Conservation (phyloP, 805 yeast species). For the Saturnispora quitensis region DNA sequence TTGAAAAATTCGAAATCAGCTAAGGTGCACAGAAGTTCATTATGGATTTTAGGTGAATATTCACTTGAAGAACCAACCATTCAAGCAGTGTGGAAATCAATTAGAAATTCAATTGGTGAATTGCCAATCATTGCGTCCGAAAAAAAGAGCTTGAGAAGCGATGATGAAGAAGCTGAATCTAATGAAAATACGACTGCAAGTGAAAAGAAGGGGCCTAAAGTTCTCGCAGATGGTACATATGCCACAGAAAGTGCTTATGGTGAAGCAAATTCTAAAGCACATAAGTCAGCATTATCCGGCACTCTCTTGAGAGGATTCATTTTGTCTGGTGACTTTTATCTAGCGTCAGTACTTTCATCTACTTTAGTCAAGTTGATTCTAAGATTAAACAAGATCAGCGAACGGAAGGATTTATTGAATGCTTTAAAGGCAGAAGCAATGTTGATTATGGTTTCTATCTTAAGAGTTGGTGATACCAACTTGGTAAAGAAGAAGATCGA, state of each 20-base stretch:
- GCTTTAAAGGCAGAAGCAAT: conserved; percentile 92
- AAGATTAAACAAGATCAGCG: conserved; percentile 53
- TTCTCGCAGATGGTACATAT: conserved; percentile 97
- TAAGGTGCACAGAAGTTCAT: conserved; percentile 83
- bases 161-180: conserved; percentile 15
- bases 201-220: conserved; percentile 57
- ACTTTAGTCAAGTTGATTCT: conserved; percentile 83
- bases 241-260: conserved; percentile 87
- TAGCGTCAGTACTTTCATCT: conserved; percentile 79
- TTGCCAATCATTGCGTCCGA: conserved; percentile 81
- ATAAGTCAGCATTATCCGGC: conserved; percentile 21
- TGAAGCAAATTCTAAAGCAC: conserved; percentile 32
- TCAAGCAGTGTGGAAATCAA: conserved; percentile 77
- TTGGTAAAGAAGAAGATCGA: conserved; percentile 70
- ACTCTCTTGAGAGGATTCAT: conserved; percentile 79
- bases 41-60: conserved; percentile 97
- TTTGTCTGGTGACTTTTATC: conserved; percentile 80
- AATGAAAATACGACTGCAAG: conserved; percentile 13
- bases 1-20: conserved; percentile 71
- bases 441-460: conserved; percentile 81
- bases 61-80: conserved; percentile 61
- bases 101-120: conserved; percentile 79
- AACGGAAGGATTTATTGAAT: conserved; percentile 48
- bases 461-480: conserved; percentile 76
- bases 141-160: conserved; percentile 27